A percentile compares a stretch with the other conserved stretches of the same genome.
phyloP scores from a whole-genome alignment of 345 rosid genomes.

The Gynandropsis gynandra region DNA sequence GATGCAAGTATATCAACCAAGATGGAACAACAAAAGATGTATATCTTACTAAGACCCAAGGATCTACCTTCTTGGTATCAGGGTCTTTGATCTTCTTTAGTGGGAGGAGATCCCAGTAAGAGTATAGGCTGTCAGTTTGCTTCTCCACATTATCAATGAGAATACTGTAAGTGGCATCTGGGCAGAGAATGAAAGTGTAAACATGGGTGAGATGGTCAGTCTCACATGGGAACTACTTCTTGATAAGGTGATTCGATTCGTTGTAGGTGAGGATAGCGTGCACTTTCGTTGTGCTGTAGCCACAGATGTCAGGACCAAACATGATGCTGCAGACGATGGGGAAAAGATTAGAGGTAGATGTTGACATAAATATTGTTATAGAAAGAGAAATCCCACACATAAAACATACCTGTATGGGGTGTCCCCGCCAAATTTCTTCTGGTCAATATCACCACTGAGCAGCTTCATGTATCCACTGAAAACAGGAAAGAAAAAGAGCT shows the following conservation, averaged over 20 bases:
- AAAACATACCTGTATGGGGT: too few relatives aligned
- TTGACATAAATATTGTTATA: neutral
- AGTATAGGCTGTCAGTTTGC: slow-evolving; percentile 62
- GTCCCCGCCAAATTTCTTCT: too few relatives aligned
- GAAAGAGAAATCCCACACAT: too few relatives aligned
- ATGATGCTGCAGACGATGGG: slow-evolving; percentile 40
- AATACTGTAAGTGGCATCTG: too few relatives aligned
- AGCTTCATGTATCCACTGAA: too few relatives aligned
- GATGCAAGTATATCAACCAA: neutral
- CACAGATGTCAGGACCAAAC: too few relatives aligned
- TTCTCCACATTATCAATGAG: too few relatives aligned
- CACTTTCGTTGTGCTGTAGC: too few relatives aligned
- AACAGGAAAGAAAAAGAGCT: too few relatives aligned
- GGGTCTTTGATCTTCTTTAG: slow-evolving; percentile 77
- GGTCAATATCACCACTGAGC: too few relatives aligned
- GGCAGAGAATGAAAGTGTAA: too few relatives aligned
- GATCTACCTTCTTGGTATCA: slow-evolving; percentile 54
- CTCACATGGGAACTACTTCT: slow-evolving; percentile 87
- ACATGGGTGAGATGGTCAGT: slow-evolving; percentile 84
- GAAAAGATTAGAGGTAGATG: neutral
- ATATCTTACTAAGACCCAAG: neutral
- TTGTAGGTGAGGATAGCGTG: too few relatives aligned
- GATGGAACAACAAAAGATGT: neutral
- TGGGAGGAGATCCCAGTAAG: slow-evolving; percentile 78
- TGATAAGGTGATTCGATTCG: slow-evolving; percentile 61